Evolutionary conservation across 495 filamentous ascomycete genomes (phyloP).

Genomic region (Talaromyces proteolyticus): DNA sequence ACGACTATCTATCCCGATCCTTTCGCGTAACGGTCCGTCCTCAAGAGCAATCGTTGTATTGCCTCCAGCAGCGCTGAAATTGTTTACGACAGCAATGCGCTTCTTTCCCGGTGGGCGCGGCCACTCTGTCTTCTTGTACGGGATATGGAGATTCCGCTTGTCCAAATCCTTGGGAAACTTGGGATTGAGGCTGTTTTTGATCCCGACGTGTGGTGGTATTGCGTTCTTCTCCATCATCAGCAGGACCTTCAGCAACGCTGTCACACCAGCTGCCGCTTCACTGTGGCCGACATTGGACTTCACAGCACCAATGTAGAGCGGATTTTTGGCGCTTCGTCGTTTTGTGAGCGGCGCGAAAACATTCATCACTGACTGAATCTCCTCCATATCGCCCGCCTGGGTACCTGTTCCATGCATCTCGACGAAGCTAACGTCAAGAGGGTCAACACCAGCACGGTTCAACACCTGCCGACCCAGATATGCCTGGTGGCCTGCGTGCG

Average conservation of each 20-base stretch:
- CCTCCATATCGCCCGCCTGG: conserved; percentile 30
- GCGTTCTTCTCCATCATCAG: conserved; percentile 23
- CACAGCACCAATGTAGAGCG: conserved; percentile 22
- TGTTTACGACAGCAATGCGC: conserved; percentile 18
- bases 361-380: conserved; percentile 21
- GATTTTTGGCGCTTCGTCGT: conserved; percentile 1
- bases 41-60: conserved; percentile 30
- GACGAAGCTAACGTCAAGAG: conserved; percentile 43
- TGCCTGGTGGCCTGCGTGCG: conserved; percentile 42
- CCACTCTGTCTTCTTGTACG: conserved; percentile 19
- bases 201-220: conserved; percentile 32
- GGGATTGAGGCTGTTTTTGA: conserved; percentile 38
- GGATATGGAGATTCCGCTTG: conserved; percentile 26
- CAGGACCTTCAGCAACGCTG: conserved; percentile 26
- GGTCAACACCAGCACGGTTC: conserved; percentile 34
- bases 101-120: conserved; percentile 11
- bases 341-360: conserved; percentile 17
- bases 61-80: conserved; percentile 25
- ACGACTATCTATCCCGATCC: conserved; percentile 17
- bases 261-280: conserved; percentile 26
- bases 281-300: conserved; percentile 38
- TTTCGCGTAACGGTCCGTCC: conserved; percentile 18
- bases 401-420: conserved; percentile 46
- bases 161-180: conserved; percentile 18
- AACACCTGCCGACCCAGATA: conserved; percentile 37